Base-by-base conservation (phyloP, 2,329 filamentous ascomycete genomes). In the Apiospora rasikravindrae region DNA sequence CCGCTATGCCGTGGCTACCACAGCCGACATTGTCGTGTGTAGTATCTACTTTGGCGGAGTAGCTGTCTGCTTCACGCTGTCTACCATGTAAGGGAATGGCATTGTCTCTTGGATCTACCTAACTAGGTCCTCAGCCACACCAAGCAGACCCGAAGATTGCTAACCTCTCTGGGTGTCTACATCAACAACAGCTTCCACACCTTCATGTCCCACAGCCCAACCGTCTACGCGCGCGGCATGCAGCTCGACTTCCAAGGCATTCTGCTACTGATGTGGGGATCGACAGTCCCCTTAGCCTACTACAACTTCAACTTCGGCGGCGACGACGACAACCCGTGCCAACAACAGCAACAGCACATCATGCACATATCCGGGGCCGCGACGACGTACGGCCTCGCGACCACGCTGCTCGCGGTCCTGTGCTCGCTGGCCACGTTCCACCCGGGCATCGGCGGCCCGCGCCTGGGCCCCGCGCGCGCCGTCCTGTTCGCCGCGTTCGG, bases 161-260 rank as follows among this genome's bases (percentile, higher is more conserved):
- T 42, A 13, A 42, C 40, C 40, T 3, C 13, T 10, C 8, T 14
- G 33, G 29, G 45, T 8, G 10, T 7, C 16, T 47, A 8, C 45
- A 71, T 29, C 26, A 5, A 24, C 16, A 24, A 80, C 33, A 87
- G 86, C 7, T 91, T 87, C 74, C 89, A 91, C 77, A 88, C 86
- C 2, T 83, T 91, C 69, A 84, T 85, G 74, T 88, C 87, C 71
- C 89, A 91, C 74, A 88, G 86, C 69, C 81, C 84, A 10, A 75
- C 80, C 7, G 83, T 88, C 19, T 85, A 85, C 49, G 81, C 81
- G 14, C 84, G 87, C 72, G 88, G 88, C 7, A 88, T 90, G 73
- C 86, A 88, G 75, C 80, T 91, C 40, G 90, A 92, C 77, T 89
- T 91, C 74, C 84, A 90, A 61, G 89, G 89, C 10, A 88, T 92